A percentile compares a stretch with the other conserved stretches of the same genome.
phyloP scores from a whole-genome alignment of 1,284 basidiomycete species.

The Pyrrhoderma noxium region DNA sequence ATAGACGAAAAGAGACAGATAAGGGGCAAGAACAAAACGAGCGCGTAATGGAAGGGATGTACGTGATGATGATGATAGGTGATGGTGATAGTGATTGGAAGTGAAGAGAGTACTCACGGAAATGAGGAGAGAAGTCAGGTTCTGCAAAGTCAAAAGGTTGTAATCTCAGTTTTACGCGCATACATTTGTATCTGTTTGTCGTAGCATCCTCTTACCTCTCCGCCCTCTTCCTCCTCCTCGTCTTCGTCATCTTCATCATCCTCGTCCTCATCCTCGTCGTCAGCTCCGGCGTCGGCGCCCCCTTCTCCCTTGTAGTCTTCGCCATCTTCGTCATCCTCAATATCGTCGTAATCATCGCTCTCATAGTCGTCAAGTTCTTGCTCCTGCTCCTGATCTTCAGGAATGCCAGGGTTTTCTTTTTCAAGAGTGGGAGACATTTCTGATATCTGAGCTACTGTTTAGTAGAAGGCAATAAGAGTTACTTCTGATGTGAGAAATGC shows the following conservation, averaged over 20 bases:
- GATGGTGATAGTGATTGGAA: no score
- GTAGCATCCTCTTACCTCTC: constrained; percentile 1
- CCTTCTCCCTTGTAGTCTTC: constrained; percentile 5
- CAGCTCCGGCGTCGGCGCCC: background rate
- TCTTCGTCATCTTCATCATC: constrained; percentile 5
- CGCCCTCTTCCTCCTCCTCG: constrained; percentile 6
- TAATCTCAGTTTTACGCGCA: no score
- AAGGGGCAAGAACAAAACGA: no score
- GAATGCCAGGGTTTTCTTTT: background rate
- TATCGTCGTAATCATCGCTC: constrained; percentile 17
- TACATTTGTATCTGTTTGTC: no score
- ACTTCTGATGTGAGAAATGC: background rate
- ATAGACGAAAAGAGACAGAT: background rate
- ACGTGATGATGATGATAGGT: no score
- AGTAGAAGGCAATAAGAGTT: background rate
- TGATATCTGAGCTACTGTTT: background rate
- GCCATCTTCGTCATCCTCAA: constrained; percentile 14
- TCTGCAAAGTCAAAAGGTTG: background rate
- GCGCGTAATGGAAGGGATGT: background rate
- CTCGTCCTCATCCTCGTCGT: constrained; percentile 12
- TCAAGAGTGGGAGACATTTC: constrained; percentile 7
- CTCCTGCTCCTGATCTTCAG: constrained; percentile 5
- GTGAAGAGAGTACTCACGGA: constrained; percentile 10
- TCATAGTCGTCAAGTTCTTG: constrained; percentile 15
- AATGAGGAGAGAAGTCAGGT: constrained; percentile 16